These are phyloP conservation scores for Cornus florida DNA, from an alignment of 148 eudicot genomes.

Conservation along the genomic window DNA sequence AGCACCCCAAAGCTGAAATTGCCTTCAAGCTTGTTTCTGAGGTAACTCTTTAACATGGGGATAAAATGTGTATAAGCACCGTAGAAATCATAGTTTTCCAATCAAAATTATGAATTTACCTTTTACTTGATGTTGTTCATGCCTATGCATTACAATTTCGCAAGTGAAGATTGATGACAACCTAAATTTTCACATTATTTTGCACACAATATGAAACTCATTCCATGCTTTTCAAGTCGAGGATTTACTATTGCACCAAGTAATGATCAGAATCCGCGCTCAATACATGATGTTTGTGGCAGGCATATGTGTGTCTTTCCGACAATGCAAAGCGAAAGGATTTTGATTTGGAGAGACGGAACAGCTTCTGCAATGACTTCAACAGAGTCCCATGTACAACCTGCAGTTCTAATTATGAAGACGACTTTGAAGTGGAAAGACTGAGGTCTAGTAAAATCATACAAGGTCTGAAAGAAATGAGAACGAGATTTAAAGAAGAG, in stretches of 20 bases:
- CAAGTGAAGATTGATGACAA: too few species aligned
- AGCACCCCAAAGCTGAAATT: constrained; percentile 75
- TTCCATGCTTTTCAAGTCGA: too few species aligned
- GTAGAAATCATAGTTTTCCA: too few species aligned
- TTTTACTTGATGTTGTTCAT: too few species aligned
- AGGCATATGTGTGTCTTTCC: constrained; percentile 75
- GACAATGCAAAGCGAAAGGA: constrained; percentile 47
- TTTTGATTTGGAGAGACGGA: constrained; percentile 56
- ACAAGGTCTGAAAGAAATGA: constrained; percentile 27
- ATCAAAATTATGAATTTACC: too few species aligned
- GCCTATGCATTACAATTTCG: too few species aligned
- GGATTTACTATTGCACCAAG: neutral
- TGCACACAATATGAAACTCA: too few species aligned
- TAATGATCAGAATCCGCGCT: neutral
- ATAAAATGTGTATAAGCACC: too few species aligned
- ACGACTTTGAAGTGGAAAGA: constrained; percentile 2
- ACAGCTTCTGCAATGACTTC: constrained; percentile 43
- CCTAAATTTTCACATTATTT: too few species aligned
- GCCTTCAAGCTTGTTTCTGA: constrained; percentile 83
- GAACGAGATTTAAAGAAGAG: constrained; percentile 50
- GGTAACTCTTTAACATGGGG: constrained; percentile 28
- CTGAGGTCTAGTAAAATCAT: constrained; percentile 12
- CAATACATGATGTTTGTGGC: constrained; percentile 5
- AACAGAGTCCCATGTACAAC: neutral
- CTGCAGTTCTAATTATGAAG: neutral